Base-by-base conservation (phyloP, 2,329 filamentous ascomycete species). In the Aspergillus udagawae region DNA sequence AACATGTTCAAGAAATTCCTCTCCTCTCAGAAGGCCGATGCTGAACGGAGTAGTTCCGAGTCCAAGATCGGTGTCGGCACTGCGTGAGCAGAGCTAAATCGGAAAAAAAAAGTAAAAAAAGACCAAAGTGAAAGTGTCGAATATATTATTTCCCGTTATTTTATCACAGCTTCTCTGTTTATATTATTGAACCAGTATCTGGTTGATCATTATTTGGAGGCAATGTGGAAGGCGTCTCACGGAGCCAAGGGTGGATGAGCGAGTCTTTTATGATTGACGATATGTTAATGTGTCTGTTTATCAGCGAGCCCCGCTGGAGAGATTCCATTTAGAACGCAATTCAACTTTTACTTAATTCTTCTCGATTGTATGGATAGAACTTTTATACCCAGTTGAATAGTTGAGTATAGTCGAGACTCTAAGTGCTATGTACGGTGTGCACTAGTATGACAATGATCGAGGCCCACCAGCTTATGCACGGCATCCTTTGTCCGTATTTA, bases 1-100 rank as follows among this genome's bases (percentile, higher is more conserved):
- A 64, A 71, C 49, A 75, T 75, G 73, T 75, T 75, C 65, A 71
- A 75, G 65, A 72, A 67, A 56, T 75, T 74, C 63, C 58, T 75
- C 28, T 72, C 72, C 35, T 69, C 70, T 27, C 72, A 72, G 55
- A 70, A 71, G 57, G 44, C 65, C 44, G 67, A 67, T 17, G 53
- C 53, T 41, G 58, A 67, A 61, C 60, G 59, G 63, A 69, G 65
- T 70, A 64, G 55, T 52, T 64, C 65, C 52, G 66, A 65, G 45
- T 69, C 70, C 27, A 73, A 73, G 66, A 71, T 62, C 57, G 67
- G 68, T 6, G 70, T 73, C 14, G 69, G 67, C 10, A 73, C 70
- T 53, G 49, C 48, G 38, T 66, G 54, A 58, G 62, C 57, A 12
- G 62, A 57, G 53, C 35, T 44, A 54, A 56, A 57, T 50, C 38